Base-by-base conservation (phyloP, 1,139 yeast species). In the Petasospora fabianii region DNA sequence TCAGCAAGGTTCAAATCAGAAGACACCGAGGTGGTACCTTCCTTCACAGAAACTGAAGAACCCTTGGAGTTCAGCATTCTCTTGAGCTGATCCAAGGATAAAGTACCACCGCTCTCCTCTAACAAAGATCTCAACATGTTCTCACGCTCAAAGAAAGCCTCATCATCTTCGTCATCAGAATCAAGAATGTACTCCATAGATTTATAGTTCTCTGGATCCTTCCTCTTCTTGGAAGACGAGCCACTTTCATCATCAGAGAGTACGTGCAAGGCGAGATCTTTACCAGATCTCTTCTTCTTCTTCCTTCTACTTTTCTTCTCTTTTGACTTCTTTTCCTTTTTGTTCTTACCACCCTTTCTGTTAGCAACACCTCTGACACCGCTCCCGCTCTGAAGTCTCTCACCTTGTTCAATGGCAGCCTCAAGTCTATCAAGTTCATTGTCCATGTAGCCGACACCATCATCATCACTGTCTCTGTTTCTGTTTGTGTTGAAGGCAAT, bases 91-190 rank as follows among this genome's bases (percentile, higher is more conserved):
- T 51, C 61, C 6, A 56, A 47, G 11, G 59, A 50, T 24, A 64
- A 46, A 3, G 46, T 36, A n/a, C 66, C 68, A 26, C 50, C 55
- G 32, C 59, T 55, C 7, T 43, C 43, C 32, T 50, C 54, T 37
- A 67, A 46, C 9, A 65, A 40, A 21, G 58, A 64, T 43, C 86
- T 71, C 41, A 82, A 64, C 44, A 65, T 61, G 43, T 68, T 70
- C 54, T 84, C 94, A 44, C 77, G 67, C 32, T 62, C 79, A 54
- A 75, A 84, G 56, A 84, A 83, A 20, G 54, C 66, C 2, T 53
- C 55, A 43, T 74, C 78, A 38, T 68, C 54, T 40, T 80, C 88
- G 14, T 68, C 77, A 48, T 81, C 87, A 0, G 85, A 79, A 38
- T 73, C 80, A 42, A 68, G 67, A 32, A 84, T 73, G 50, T 63